Conservation (phyloP, 2,329 filamentous ascomycete species). For the Alternaria triticina region DNA sequence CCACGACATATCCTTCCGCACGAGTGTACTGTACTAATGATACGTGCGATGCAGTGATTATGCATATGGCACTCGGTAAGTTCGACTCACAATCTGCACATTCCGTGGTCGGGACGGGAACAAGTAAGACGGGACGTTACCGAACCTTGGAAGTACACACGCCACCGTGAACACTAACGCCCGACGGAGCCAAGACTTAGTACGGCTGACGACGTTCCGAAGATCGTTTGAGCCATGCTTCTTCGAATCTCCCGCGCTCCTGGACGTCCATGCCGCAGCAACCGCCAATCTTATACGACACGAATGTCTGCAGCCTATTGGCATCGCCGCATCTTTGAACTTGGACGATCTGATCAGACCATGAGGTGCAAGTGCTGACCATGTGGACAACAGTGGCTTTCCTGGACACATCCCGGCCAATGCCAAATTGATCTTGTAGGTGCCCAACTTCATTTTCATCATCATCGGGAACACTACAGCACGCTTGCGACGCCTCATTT, state of each 20-base stretch:
- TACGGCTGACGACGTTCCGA: not conserved
- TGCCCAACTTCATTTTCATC: slow-evolving; percentile 32
- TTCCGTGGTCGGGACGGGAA: slow-evolving; percentile 4
- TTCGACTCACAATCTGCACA: slow-evolving; percentile 8
- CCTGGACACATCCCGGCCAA: slow-evolving; percentile 76
- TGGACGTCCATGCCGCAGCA: not conserved
- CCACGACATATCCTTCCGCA: not conserved
- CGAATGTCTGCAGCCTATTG: slow-evolving; percentile 1
- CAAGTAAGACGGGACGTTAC: not conserved
- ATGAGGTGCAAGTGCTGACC: slow-evolving; percentile 26
- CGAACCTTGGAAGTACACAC: not conserved
- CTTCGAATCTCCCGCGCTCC: not conserved
- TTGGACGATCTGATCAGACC: slow-evolving; percentile 16
- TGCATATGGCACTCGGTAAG: slow-evolving; percentile 48
- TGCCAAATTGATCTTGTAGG: slow-evolving; percentile 84
- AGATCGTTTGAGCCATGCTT: not conserved
- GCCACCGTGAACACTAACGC: not conserved
- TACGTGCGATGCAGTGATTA: slow-evolving; percentile 38
- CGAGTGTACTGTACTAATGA: slow-evolving; percentile 20
- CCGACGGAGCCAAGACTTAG: not conserved
- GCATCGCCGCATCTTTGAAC: not conserved
- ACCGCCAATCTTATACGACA: slow-evolving; percentile 1
- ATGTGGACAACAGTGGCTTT: slow-evolving; percentile 67
- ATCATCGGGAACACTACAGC: slow-evolving; percentile 3
- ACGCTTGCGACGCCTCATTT: not conserved